Base-by-base conservation (phyloP, 2,329 filamentous ascomycete species). In the Clonostachys rhizophaga region DNA sequence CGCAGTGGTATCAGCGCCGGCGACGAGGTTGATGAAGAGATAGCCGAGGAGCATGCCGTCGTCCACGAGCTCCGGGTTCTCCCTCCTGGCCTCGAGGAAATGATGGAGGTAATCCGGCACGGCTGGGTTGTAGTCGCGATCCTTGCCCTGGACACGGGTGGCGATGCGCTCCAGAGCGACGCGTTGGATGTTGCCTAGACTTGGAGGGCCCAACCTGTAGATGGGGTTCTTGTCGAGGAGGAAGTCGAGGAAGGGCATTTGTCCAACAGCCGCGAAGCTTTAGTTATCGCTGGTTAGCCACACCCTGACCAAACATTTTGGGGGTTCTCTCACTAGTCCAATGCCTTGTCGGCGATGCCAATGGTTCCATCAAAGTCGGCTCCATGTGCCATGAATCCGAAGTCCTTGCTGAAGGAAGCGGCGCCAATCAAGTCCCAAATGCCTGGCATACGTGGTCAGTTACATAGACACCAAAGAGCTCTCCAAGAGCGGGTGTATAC, bases 341-440 rank as follows among this genome's bases (percentile, higher is more conserved):
- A 46, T 8, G 63, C 49, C 43, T 47, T 47, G 20, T 57, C 52
- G 3, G 49, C 49, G 9, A 50, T 49, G 2, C 18, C 40, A 12
- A 55, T 43, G 24, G 46, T 49, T 9, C 44, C 43, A 44, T 54
- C 52, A 39, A 48, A 49, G 40, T 54, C 52, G 41, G 24, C 40
- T n/a, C 50, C 60, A 6, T 61, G 53, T 16, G 68, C 56, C 36
- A 74, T 55, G 55, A 71, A 74, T 9, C 70, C 71, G 24, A 30
- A 30, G 67, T 43, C 16, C 14, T 34, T 24, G 40, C 18, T 20
- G 30, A 33, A 41, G 18, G 33, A 12, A n/a, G 42, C 11, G 16
- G 34, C 14, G 33, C 17, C 44, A 39, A 16, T 11, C 36, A n/a
- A 39, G 36, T n/a, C 36, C 36, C 36, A 39, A 30, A 30, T 30